Evolutionary conservation across 208 protist genomes (phyloP), one percentile per base, ranked within the genome.

Genomic region (Acanthamoeba triangularis): DNA sequence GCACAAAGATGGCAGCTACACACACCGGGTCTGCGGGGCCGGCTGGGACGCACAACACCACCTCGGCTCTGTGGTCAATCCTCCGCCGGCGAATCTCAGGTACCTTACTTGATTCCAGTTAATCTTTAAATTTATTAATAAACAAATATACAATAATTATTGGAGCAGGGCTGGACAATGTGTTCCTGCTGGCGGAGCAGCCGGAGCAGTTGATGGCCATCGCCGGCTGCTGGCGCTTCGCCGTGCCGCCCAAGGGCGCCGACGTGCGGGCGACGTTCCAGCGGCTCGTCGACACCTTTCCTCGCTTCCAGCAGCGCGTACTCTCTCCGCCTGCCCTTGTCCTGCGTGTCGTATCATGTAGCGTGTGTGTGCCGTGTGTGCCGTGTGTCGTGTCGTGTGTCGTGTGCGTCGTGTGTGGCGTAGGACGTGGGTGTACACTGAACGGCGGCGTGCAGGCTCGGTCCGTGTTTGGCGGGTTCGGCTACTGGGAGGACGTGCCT

Each of bases 201-300:
- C 76, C 76, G 44, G 28, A 59, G 44, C 76, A 85, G 8, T 14
- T 85, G 76, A 85, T 85, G 76, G 35, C 76, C 44, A 85, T 85
- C 23, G 76, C 76, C 3, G 76, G 76, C 44, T 85, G 76, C 47
- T 85, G 47, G 37, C 76, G 76, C 76, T 85, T 85, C 13, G 76
- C 76, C 10, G 23, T 35, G 25, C 76, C 76, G 20, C 76, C 76
- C 13, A 28, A 35, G 5, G 13, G 2, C 25, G 23, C 59, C 44
- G 47, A 85, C n/a, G 76, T 85, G 28, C 28, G 47, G 20, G 35
- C 18, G 1, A 85, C 44, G 0, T 85, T 85, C 76, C 76, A 85
- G 47, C 76, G 76, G 23, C 76, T 85, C n/a, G 47, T 85, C 10
- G 76, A 49, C 76, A 85, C 76, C 44, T 85, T 85, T 44, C 76